Conservation (phyloP, 805 yeast species). For the Yarrowia hollandica region DNA sequence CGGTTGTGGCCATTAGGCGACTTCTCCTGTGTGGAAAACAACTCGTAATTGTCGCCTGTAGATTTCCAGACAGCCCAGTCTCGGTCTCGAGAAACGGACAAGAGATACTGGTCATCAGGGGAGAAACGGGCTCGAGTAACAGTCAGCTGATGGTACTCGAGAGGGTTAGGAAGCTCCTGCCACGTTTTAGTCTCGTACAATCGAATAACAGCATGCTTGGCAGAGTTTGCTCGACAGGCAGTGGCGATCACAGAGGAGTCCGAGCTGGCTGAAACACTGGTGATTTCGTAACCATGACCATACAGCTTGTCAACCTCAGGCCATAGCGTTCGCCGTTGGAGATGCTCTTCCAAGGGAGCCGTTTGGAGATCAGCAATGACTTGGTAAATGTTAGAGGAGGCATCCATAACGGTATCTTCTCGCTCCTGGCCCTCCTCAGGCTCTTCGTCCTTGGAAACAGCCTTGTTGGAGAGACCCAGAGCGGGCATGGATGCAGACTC, state of each 20-base stretch:
- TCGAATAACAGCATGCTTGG: conserved; percentile 82
- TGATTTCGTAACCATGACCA: conserved; percentile 96
- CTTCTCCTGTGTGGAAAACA: conserved; percentile 51
- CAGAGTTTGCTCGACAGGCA: conserved; percentile 85
- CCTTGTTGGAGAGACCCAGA: conserved; percentile 85
- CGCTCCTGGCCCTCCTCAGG: conserved; percentile 38
- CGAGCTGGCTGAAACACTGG: conserved; percentile 71
- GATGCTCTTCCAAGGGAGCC: conserved; percentile 87
- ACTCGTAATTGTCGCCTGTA: conserved; percentile 42
- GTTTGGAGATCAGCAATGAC: conserved; percentile 43
- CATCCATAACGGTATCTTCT: conserved; percentile 33
- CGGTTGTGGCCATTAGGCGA: conserved; percentile 66
- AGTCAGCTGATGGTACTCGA: conserved; percentile 77
- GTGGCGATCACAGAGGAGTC: conserved; percentile 70
- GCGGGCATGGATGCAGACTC: conserved; percentile 91
- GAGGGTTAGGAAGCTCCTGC: conserved; percentile 59
- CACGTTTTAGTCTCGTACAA: conserved; percentile 62
- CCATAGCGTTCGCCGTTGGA: conserved; percentile 89
- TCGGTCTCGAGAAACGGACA: conserved; percentile 88
- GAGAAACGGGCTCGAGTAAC: conserved; percentile 82
- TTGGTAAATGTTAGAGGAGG: conserved; percentile 29
- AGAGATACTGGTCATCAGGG: conserved; percentile 59
- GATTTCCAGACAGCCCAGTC: conserved; percentile 74
- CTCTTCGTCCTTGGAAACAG: conserved; percentile 46
- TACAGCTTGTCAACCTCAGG: conserved; percentile 93